These are phyloP conservation scores for Starmerella geochares DNA, from an alignment of 805 yeast genomes.

Conservation along the genomic window DNA sequence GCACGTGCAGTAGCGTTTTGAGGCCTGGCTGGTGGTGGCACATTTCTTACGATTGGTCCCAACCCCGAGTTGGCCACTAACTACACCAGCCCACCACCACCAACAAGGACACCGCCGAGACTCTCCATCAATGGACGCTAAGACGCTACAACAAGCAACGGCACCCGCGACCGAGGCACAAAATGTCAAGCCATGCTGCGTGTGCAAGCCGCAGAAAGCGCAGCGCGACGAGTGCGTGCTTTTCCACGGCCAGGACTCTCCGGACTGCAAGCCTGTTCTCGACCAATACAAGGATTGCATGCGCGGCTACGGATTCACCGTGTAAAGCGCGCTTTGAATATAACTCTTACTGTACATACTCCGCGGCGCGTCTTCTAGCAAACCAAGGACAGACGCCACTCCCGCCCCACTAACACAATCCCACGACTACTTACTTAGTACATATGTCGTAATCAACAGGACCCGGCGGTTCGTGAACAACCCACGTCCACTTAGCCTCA, in stretches of 20 bases:
- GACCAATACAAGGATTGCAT: conserved; percentile 72
- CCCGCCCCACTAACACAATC: too few relatives aligned
- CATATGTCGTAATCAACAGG: background rate
- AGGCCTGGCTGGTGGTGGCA: conserved; percentile 1
- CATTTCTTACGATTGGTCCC: background rate
- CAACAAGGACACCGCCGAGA: too few relatives aligned
- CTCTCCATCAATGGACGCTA: conserved; percentile 10
- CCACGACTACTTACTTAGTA: too few relatives aligned
- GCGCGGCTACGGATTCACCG: conserved; percentile 79
- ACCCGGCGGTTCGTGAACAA: background rate
- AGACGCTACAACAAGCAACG: background rate
- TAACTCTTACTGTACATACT: conserved; percentile 3
- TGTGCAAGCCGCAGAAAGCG: conserved; percentile 75
- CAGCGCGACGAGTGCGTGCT: conserved; percentile 79
- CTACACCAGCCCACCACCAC: background rate
- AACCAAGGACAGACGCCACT: too few relatives aligned
- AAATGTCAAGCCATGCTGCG: conserved; percentile 94
- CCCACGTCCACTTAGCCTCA: background rate
- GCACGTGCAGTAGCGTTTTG: conserved; percentile 1
- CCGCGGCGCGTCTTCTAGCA: too few relatives aligned
- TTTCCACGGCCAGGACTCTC: conserved; percentile 70
- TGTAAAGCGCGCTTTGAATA: too few relatives aligned
- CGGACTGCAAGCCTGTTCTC: conserved; percentile 66
- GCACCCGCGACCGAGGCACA: conserved; percentile 4
- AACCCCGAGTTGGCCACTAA: background rate